These are phyloP conservation scores for Brassica nigra DNA, from an alignment of 345 rosid species.

Conservation along the genomic window DNA sequence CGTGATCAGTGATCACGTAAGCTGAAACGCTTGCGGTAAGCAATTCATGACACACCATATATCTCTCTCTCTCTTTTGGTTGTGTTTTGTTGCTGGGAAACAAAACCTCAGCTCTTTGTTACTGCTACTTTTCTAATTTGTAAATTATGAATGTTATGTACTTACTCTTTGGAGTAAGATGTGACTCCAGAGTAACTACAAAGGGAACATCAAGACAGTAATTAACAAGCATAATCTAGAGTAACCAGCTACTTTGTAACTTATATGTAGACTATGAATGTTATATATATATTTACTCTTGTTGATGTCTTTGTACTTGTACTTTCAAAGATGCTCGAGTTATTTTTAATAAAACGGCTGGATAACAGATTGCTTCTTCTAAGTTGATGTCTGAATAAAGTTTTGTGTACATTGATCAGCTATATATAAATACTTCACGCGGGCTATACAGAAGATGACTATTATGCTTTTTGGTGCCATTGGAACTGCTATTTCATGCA, in stretches of 20 bases:
- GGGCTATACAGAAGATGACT: neutral
- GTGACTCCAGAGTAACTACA: neutral
- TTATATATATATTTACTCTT: neutral
- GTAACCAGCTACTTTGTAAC: too few species aligned
- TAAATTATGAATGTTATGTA: neutral
- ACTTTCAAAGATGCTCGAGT: neutral
- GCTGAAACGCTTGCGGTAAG: neutral
- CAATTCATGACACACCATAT: neutral
- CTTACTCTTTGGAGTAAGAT: neutral
- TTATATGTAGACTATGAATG: too few species aligned
- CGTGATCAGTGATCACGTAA: neutral
- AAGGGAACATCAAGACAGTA: neutral
- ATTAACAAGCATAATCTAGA: neutral
- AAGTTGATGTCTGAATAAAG: constrained; percentile 10
- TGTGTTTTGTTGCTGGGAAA: neutral
- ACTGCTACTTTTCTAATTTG: neutral
- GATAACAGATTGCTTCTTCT: too few species aligned
- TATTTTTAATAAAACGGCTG: too few species aligned
- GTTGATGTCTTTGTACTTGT: constrained; percentile 20
- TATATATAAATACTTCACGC: neutral
- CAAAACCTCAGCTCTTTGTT: neutral
- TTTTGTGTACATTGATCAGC: constrained; percentile 16
- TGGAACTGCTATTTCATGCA: constrained; percentile 76
- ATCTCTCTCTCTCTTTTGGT: neutral
- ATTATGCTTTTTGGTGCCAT: too few species aligned